Evolutionary conservation across 176 grass and related monocot genomes (phyloP).

Genomic region (Cenchrus fungigraminus): DNA sequence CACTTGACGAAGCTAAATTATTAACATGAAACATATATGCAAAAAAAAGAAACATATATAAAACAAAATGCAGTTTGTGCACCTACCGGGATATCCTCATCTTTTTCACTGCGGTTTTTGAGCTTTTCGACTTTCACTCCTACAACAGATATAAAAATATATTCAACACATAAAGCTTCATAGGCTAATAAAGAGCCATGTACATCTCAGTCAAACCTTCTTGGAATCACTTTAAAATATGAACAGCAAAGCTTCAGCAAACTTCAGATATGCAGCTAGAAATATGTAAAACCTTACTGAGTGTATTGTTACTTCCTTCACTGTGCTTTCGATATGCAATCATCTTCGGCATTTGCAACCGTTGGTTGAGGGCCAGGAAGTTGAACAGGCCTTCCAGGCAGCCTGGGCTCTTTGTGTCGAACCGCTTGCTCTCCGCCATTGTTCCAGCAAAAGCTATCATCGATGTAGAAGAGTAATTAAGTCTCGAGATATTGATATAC

Average conservation of each 20-base stretch:
- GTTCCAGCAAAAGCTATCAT: slow-evolving; percentile 15
- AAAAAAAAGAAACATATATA: background rate
- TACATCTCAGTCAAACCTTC: slow-evolving; percentile 2
- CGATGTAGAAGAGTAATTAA: slow-evolving; percentile 5
- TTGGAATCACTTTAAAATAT: background rate
- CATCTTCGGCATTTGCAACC: slow-evolving; percentile 50
- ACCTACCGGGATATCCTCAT: slow-evolving; percentile 43
- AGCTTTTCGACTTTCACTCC: slow-evolving; percentile 56
- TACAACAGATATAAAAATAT: slow-evolving; percentile 35
- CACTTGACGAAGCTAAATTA: background rate
- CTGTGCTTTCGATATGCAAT: slow-evolving; percentile 48
- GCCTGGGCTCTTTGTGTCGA: slow-evolving; percentile 39
- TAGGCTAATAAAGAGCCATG: background rate
- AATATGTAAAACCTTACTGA: slow-evolving; percentile 56
- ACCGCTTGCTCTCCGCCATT: slow-evolving; percentile 50
- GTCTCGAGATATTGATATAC: background rate
- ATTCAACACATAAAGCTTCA: slow-evolving; percentile 13
- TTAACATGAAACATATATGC: background rate
- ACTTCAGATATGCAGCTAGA: slow-evolving; percentile 4
- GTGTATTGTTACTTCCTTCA: slow-evolving; percentile 39
- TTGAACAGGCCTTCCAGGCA: slow-evolving; percentile 71
- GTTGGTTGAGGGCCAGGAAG: slow-evolving; percentile 62
- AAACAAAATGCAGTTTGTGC: slow-evolving; percentile 17
- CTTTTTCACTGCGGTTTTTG: slow-evolving; percentile 38
- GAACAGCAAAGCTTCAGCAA: background rate